These are phyloP conservation scores for Cenococcum geophilum DNA, from an alignment of 495 filamentous ascomycete genomes.

Conservation along the genomic window DNA sequence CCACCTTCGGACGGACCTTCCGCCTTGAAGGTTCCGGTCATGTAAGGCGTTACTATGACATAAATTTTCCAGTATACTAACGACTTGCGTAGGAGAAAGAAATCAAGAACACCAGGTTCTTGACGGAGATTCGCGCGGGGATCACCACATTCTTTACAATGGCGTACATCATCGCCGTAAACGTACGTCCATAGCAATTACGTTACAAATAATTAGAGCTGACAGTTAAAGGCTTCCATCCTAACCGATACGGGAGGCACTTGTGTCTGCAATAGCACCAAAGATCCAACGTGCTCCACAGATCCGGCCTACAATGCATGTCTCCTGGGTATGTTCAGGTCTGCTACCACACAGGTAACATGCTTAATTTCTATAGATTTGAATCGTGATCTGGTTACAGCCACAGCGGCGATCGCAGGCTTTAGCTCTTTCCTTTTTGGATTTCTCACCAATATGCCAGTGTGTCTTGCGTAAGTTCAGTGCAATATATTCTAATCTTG, in stretches of 20 bases:
- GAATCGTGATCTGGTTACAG: slow-evolving; percentile 70
- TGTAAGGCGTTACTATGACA: slow-evolving; percentile 43
- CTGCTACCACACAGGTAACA: background rate
- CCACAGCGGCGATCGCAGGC: slow-evolving; percentile 70
- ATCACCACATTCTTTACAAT: slow-evolving; percentile 83
- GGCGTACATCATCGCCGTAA: slow-evolving; percentile 73
- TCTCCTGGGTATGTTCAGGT: slow-evolving; percentile 34
- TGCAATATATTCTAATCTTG: background rate
- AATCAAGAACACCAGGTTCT: slow-evolving; percentile 65
- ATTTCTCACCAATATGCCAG: slow-evolving; percentile 64
- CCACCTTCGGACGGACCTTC: slow-evolving; percentile 46
- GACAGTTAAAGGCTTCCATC: slow-evolving; percentile 41
- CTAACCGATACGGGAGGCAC: slow-evolving; percentile 61
- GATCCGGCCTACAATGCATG: slow-evolving; percentile 57
- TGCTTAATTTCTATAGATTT: slow-evolving; percentile 43
- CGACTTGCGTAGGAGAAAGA: slow-evolving; percentile 46
- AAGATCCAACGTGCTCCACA: slow-evolving; percentile 47
- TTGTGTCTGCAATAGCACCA: slow-evolving; percentile 58
- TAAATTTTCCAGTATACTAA: slow-evolving; percentile 1
- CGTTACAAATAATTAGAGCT: background rate
- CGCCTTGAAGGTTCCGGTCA: slow-evolving; percentile 68
- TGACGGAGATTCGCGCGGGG: slow-evolving; percentile 75
- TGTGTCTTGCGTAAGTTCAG: slow-evolving; percentile 53
- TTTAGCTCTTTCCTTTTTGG: slow-evolving; percentile 69
- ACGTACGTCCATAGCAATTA: slow-evolving; percentile 37